Evolutionary conservation across 2,329 filamentous ascomycete species (phyloP), one percentile per base, ranked within the genome.

Genomic region (Sporothrix humicola): DNA sequence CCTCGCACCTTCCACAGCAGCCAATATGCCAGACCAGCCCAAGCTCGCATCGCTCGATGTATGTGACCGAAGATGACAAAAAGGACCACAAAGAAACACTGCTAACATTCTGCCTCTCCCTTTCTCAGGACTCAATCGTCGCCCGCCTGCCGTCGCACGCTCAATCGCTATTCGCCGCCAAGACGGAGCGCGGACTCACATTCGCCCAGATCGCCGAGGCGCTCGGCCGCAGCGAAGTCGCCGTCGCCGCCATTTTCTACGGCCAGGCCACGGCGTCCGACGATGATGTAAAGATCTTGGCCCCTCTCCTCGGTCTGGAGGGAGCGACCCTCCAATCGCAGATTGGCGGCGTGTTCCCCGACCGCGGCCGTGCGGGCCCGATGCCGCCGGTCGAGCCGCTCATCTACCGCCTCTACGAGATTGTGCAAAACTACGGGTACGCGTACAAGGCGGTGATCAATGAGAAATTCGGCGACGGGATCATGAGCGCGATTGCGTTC

Each of bases 351-450:
- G 61, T 68, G 10, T 95, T 93, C 79, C 95, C 94, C 0, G 93
- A 97, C 81, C 89, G 95, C 2, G 95, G 95, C 48, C 87, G 90
- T 71, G 88, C 91, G 0, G 89, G 93, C 1, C 92, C 94, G 73
- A 95, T 96, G 93, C 93, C 93, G 0, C 93, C 93, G 0, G 90
- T 89, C 74, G 94, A 97, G 81, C 94, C 94, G 4, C 83, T 97
- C 77, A 95, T 98, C 80, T 98, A 98, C 82, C 87, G 95, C 2
- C 82, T 98, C 74, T 98, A 94, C 81, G 95, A 98, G 86, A 92
- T 98, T 80, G 91, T 98, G 75, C 95, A 98, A 84, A 98, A 97
- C 82, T 98, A 98, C 79, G 95, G 95, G 0, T 97, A 97, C 81
- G 93, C 95, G 0, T 98, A 97, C 84, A 98, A 98, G 87, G 95